Conservation (phyloP, 192 early-diverging fungal genomes). For the Gryganskiella cystojenkinii region DNA sequence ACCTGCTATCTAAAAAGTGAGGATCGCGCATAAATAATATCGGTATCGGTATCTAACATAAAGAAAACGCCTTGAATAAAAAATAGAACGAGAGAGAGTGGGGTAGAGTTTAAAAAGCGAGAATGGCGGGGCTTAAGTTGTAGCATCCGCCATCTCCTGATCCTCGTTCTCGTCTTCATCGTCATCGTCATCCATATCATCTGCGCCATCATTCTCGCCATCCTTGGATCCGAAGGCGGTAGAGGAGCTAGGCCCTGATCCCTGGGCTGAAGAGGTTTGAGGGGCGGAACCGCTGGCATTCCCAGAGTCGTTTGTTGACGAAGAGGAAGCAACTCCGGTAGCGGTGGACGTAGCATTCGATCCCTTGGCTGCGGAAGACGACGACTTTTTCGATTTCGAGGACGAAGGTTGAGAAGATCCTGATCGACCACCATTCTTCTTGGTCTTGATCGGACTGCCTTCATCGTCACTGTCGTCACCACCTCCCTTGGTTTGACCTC, state of each 20-base stretch:
- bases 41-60: no score
- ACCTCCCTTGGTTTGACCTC: slow-evolving; percentile 45
- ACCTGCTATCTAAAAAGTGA: no score
- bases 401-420: slow-evolving; percentile 2
- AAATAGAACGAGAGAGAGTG: not conserved
- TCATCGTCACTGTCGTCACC: slow-evolving; percentile 50
- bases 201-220: slow-evolving; percentile 14
- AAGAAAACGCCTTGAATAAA: no score
- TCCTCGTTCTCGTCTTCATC: slow-evolving; percentile 32
- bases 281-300: not conserved
- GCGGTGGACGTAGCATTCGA: no score
- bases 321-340: no score
- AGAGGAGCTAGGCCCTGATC: not conserved
- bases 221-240: no score
- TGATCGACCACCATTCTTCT: slow-evolving; percentile 9
- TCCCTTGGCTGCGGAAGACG: not conserved
- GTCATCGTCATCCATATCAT: slow-evolving; percentile 31
- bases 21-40: no score
- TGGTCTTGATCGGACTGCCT: not conserved
- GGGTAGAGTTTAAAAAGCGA: not conserved
- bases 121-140: not conserved
- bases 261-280: not conserved
- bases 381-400: slow-evolving; percentile 10
- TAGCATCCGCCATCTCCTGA: slow-evolving; percentile 35
- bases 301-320: no score